phyloP scores from a whole-genome alignment of 441 rosid genomes.

The Populus hybrid region DNA sequence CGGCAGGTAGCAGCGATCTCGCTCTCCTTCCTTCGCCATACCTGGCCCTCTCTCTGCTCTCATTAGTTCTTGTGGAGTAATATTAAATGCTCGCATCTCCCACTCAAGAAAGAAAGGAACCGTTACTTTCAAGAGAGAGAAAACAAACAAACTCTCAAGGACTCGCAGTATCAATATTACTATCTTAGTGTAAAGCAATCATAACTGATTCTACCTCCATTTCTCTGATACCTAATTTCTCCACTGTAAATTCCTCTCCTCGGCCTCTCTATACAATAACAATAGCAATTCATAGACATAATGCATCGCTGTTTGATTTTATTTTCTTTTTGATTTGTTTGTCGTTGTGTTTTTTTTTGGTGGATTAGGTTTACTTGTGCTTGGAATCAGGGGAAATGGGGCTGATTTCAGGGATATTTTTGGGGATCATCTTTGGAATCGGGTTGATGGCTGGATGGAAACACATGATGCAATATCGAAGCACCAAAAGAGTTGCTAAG shows the following conservation, averaged over 20 bases:
- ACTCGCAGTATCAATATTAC: neutral
- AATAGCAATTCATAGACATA: neutral
- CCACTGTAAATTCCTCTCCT: neutral
- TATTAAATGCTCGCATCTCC: neutral
- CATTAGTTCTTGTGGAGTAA: neutral
- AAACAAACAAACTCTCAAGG: neutral
- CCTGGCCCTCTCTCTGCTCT: neutral
- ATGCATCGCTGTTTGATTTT: neutral
- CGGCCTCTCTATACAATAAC: neutral
- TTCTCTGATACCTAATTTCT: neutral
- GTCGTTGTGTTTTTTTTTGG: neutral
- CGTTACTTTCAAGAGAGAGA: neutral
- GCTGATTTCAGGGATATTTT: conserved; percentile 69
- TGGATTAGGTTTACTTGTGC: conserved; percentile 7
- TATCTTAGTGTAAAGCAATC: neutral
- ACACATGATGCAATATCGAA: conserved; percentile 78
- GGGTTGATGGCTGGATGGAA: conserved; percentile 92
- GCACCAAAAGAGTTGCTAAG: conserved; percentile 78
- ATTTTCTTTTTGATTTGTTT: neutral
- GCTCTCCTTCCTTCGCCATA: conserved; percentile 4
- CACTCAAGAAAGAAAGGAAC: neutral
- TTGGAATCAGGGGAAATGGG: conserved; percentile 59
- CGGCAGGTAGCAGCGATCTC: no score
- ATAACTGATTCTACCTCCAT: neutral
- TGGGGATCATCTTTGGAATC: conserved; percentile 80